These are phyloP conservation scores for Botrytis pseudocinerea DNA, from an alignment of 2,329 filamentous ascomycete species.

Conservation along the genomic window DNA sequence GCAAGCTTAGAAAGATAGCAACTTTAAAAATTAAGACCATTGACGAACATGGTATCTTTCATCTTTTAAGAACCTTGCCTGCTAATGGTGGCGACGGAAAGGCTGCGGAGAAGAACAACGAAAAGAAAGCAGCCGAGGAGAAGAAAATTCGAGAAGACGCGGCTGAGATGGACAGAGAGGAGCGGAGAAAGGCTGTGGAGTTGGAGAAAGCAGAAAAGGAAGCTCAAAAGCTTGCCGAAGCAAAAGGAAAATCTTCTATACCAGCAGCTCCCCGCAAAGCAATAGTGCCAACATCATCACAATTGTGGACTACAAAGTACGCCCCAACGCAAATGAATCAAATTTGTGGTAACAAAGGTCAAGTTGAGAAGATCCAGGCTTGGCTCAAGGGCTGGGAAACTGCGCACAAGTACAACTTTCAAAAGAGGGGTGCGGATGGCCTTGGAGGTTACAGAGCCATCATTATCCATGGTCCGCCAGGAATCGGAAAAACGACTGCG, in stretches of 20 bases:
- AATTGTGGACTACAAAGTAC: constrained; percentile 94
- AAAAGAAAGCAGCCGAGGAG: constrained; percentile 83
- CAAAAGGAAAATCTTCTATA: constrained; percentile 41
- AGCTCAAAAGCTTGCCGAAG: constrained; percentile 36
- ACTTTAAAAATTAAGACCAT: constrained; percentile 84
- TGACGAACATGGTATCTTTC: constrained; percentile 88
- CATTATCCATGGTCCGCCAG: constrained; percentile 91
- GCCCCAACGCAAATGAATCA: constrained; percentile 81
- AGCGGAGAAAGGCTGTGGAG: constrained; percentile 58
- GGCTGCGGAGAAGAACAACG: constrained; percentile 79
- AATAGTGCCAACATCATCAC: constrained; percentile 51
- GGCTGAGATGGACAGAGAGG: constrained; percentile 81
- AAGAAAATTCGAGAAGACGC: constrained; percentile 79
- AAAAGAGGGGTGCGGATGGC: constrained; percentile 79
- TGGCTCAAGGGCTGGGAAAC: constrained; percentile 86
- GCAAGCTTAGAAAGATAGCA: constrained; percentile 84
- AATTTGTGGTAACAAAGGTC: constrained; percentile 91
- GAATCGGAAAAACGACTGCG: constrained; percentile 96
- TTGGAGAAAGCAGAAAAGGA: constrained; percentile 52
- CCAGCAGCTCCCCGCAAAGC: constrained; percentile 45
- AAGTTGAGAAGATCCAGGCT: constrained; percentile 83
- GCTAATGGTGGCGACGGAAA: constrained; percentile 85
- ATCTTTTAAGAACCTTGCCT: constrained; percentile 77
- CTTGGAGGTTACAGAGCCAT: constrained; percentile 83
- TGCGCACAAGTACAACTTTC: constrained; percentile 77